phyloP scores from a whole-genome alignment of 306 rosid genomes.

The Begonia peltatifolia region DNA sequence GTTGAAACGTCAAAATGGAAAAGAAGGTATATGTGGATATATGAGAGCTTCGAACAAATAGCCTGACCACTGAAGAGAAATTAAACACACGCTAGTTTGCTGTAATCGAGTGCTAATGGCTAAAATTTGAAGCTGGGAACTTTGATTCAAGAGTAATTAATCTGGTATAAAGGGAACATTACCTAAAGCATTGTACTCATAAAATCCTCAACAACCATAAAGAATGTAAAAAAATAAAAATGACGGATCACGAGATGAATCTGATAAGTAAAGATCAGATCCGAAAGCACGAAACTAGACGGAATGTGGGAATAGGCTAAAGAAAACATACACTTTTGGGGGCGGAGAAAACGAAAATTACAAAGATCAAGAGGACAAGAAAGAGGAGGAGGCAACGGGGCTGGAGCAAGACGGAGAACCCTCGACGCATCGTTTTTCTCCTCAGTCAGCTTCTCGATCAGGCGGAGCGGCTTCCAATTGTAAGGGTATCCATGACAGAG shows the following conservation, averaged over 20 bases:
- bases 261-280: slow-evolving; percentile 13
- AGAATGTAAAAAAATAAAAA: not conserved
- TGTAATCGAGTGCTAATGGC: too few relatives aligned
- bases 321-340: slow-evolving; percentile 9
- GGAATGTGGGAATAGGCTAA: not conserved
- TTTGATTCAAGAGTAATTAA: too few relatives aligned
- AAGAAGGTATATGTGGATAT: too few relatives aligned
- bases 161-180: too few relatives aligned
- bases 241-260: not conserved
- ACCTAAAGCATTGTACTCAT: not conserved
- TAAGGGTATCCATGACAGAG: too few relatives aligned
- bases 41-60: too few relatives aligned
- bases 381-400: slow-evolving; percentile 40
- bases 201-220: not conserved
- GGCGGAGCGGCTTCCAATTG: too few relatives aligned
- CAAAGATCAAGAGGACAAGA: slow-evolving; percentile 23
- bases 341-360: slow-evolving; percentile 27
- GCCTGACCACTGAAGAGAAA: too few relatives aligned
- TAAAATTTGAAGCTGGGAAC: too few relatives aligned
- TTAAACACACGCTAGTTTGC: too few relatives aligned
- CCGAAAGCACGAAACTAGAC: not conserved
- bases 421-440: slow-evolving; percentile 38
- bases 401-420: slow-evolving; percentile 32
- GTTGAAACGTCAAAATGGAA: too few relatives aligned
- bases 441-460: too few relatives aligned